Base-by-base conservation (phyloP, 495 filamentous ascomycete genomes). In the Clohesyomyces aquaticus region DNA sequence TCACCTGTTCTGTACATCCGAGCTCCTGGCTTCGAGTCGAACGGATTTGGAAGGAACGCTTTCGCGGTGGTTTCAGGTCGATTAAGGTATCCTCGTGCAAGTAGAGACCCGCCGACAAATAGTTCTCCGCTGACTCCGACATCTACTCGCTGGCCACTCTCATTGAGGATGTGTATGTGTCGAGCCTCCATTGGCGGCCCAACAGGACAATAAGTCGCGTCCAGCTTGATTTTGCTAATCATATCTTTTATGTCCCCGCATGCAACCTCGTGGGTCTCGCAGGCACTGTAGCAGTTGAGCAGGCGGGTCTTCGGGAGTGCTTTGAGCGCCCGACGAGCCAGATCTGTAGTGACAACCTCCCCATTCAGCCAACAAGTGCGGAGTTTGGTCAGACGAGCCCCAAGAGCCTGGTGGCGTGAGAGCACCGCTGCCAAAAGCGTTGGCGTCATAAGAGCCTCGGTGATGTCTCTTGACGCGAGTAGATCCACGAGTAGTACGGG, bases 401-500 rank as follows among this genome's bases (percentile, higher is more conserved):
- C 79, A 22, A 89, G 78, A n/a, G 82, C 73, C 4, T 83, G 78
- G 60, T 87, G 80, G 6, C 84, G 80, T 10, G 84, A 73, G 14
- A 89, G 80, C 1, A 88, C 80, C 6, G 86, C 85, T 18, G 86
- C 83, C 10, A 89, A 73, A 9, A 89, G 78, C 0, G 87, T 89
- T 0, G 87, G 87, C n/a, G 87, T 89, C 85, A 89, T 88, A 49
- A 89, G 78, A 11, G 87, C 88, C 66, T 89, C 87, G 19, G 86
- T 89, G 61, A 88, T 77, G 10, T 74, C 71, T 68, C 82, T 83
- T 4, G 78, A 68, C 0, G 78, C 71, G 9, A 89, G 82, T 12
- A 88, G 69, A 59, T 88, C 83, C n/a, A 88, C 85, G 9, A 89
- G 79, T 3, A 83, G 80, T 21, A 80, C 80, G 2, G 87, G 87